phyloP scores from a whole-genome alignment of 495 filamentous ascomycete genomes.

The Penicillium argentinense region DNA sequence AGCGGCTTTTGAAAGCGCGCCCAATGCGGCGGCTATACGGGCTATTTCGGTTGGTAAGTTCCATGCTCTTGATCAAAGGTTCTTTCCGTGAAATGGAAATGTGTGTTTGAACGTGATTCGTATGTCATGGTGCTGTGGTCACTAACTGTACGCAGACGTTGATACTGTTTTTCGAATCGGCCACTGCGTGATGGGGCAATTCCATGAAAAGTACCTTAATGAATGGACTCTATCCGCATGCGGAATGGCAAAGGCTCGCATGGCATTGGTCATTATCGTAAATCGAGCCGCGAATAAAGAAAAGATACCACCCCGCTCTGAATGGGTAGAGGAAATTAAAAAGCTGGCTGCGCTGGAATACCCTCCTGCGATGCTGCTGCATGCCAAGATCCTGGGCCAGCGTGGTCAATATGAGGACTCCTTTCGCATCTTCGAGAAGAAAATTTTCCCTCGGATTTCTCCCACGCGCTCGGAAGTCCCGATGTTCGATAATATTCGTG shows the following conservation, averaged over 20 bases:
- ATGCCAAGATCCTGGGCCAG: conserved; percentile 27
- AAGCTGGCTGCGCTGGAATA: conserved; percentile 23
- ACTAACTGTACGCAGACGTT: conserved; percentile 18
- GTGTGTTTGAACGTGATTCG: neutral
- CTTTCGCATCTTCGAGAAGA: conserved; percentile 20
- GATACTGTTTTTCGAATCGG: conserved; percentile 31
- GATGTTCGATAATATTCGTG: conserved; percentile 11
- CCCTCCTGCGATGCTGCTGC: conserved; percentile 32
- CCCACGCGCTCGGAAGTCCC: conserved; percentile 5
- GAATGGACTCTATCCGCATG: conserved; percentile 27
- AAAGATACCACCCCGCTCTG: conserved; percentile 1
- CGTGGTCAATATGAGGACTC: conserved; percentile 23
- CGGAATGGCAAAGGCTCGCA: conserved; percentile 25
- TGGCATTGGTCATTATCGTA: conserved; percentile 12
- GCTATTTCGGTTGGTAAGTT: conserved; percentile 29
- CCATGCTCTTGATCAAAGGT: too few species aligned
- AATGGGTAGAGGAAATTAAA: conserved; percentile 19
- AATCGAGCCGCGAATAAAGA: conserved; percentile 4
- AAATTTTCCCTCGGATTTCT: conserved; percentile 21
- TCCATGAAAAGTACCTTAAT: neutral
- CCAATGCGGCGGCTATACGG: conserved; percentile 15
- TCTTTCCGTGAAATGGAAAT: neutral
- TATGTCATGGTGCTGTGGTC: conserved; percentile 1
- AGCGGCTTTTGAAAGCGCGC: conserved; percentile 3
- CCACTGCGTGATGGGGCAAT: conserved; percentile 3